A percentile compares a stretch with the other conserved stretches of the same genome.
These are phyloP conservation scores for Hibiscus tridactylites DNA, from an alignment of 345 rosid species.

Conservation along the genomic window DNA sequence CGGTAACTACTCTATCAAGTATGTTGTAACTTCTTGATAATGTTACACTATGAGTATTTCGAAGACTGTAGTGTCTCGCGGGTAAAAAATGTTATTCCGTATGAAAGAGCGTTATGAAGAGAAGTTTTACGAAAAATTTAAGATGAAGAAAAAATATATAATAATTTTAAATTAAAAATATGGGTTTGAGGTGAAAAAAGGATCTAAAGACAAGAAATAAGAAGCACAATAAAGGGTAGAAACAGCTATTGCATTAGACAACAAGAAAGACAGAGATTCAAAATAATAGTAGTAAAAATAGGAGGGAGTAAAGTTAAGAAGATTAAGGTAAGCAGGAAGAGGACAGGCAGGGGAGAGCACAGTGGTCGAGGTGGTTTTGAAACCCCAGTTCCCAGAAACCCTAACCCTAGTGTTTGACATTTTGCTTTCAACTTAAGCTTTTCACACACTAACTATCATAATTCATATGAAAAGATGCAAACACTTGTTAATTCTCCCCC, in stretches of 20 bases:
- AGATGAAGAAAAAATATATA: no score
- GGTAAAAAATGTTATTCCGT: no score
- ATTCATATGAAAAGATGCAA: background rate
- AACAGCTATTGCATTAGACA: background rate
- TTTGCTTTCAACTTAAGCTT: slow-evolving; percentile 44
- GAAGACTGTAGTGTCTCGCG: no score
- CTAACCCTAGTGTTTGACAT: slow-evolving; percentile 66
- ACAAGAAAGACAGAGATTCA: slow-evolving; percentile 6
- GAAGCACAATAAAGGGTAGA: background rate
- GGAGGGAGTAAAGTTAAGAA: background rate
- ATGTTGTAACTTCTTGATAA: no score
- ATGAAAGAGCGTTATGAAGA: no score
- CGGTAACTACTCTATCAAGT: no score
- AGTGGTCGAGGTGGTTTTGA: slow-evolving; percentile 26
- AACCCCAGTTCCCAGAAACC: slow-evolving; percentile 49
- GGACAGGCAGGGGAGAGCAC: slow-evolving; percentile 14
- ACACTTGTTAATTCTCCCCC: no score
- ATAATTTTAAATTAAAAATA: no score
- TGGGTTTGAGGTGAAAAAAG: no score
- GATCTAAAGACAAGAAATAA: no score
- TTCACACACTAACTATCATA: background rate
- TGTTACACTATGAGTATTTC: no score
- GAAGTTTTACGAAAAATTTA: no score
- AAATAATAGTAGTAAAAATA: background rate
- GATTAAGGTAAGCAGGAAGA: slow-evolving; percentile 12